Base-by-base conservation (phyloP, 139 green algal species). In the Volvox africanus region DNA sequence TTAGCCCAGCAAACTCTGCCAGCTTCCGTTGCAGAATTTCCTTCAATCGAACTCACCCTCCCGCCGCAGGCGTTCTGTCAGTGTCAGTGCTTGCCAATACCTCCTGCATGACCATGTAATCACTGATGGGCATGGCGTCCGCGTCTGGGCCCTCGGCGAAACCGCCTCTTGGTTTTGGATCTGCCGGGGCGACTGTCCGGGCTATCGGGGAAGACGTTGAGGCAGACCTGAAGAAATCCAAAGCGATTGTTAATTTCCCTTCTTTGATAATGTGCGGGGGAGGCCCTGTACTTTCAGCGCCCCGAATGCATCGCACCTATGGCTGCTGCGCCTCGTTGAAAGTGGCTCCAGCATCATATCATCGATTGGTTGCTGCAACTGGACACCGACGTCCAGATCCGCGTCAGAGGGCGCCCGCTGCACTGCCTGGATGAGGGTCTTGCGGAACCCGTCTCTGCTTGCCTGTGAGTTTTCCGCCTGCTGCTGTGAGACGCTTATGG, bases 61-160 rank as follows among this genome's bases (percentile, higher is more conserved):
- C 89, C n/a, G 81, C 75, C 73, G 37, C 30, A 28, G 88, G 88
- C 2, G 80, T 87, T 37, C 65, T 87, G 61, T 81, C 61, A 20
- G 82, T 80, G 24, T 86, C 80, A 71, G 86, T 37, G 71, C 61
- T 68, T 16, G 44, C 61, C 30, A 93, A 65, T 36, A 91, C 77
- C 62, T 91, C 67, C 62, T 69, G 32, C 61, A 92, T 61, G 32
- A 93, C 5, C 30, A 62, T 68, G n/a, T 92, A 81, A 24, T 84
- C 86, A 21, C 13, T 75, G 50, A 26, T 75, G 22, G 22, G 67
- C 67, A 75, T 26, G 24, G 11, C 37, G 73, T 22, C 73, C 26
- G 32, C 73, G 73, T 55, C 44, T 55, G 9, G 5, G 65, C 65
- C 65, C 65, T 73, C 65, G 65, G 65, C 65, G 65, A 12, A 9